Conservation (phyloP, 2,329 filamentous ascomycete species). For the Pestalotiopsis sp. region DNA sequence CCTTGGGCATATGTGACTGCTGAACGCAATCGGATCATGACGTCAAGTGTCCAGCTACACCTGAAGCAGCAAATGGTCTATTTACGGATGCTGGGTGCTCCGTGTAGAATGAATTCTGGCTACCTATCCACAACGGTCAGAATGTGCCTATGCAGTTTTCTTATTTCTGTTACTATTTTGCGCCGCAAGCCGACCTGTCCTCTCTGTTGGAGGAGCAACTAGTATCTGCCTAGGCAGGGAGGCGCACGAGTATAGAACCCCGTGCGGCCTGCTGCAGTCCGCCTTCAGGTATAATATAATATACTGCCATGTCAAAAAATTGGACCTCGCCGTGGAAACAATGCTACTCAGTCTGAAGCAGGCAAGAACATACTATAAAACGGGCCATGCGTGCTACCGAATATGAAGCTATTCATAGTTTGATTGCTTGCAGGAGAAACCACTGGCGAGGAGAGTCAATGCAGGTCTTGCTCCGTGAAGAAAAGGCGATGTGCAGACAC, state of each 20-base stretch:
- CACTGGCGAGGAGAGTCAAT: neutral
- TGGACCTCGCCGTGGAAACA: neutral
- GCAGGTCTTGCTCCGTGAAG: neutral
- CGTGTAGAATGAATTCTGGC: too few species aligned
- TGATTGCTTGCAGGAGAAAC: neutral
- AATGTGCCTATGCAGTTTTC: neutral
- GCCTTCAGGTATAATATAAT: too few species aligned
- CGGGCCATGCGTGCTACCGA: neutral
- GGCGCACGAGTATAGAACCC: neutral
- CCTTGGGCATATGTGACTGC: neutral
- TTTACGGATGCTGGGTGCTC: neutral
- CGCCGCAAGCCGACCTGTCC: neutral
- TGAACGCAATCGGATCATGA: neutral
- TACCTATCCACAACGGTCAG: neutral
- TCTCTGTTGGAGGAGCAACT: neutral
- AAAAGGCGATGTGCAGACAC: neutral
- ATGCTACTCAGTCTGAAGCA: neutral
- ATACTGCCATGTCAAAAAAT: neutral
- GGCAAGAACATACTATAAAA: neutral
- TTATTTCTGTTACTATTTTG: neutral
- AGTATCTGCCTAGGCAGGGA: neutral
- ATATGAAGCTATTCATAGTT: neutral
- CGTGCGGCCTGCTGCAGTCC: too few species aligned
- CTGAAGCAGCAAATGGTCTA: neutral
- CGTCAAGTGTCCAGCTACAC: neutral